Conservation (phyloP, 208 protist genomes). For the Trypanosoma conorhini region DNA sequence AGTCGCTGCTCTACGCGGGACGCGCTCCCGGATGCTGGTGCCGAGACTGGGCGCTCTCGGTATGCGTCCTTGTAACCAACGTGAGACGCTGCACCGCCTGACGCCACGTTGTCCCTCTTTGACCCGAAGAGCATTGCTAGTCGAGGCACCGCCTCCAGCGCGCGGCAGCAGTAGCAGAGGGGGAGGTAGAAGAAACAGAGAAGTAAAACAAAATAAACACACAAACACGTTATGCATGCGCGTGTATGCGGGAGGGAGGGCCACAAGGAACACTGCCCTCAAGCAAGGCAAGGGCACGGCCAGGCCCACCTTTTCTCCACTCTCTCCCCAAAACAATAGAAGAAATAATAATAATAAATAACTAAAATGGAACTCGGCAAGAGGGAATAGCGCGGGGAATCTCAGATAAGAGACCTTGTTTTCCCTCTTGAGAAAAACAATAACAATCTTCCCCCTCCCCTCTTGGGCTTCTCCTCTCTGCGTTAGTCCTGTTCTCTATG, state of each 20-base stretch:
- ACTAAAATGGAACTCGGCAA: too few relatives aligned
- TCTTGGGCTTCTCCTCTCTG: background rate
- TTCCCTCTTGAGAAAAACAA: background rate
- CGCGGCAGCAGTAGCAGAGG: background rate
- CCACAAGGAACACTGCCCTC: background rate
- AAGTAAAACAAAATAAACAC: background rate
- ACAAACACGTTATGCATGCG: slow-evolving; percentile 5
- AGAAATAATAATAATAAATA: background rate
- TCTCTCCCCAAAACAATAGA: background rate
- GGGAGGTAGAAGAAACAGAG: background rate
- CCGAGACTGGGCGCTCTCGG: slow-evolving; percentile 37
- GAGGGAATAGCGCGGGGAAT: background rate
- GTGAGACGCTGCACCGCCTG: background rate
- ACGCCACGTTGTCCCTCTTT: slow-evolving; percentile 12
- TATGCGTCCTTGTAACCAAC: background rate
- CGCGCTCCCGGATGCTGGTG: slow-evolving; percentile 26
- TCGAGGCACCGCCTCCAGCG: background rate
- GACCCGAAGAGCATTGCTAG: slow-evolving; percentile 43
- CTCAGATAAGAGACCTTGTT: background rate
- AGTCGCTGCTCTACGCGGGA: slow-evolving; percentile 74
- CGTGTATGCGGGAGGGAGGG: too few relatives aligned
- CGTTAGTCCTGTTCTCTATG: slow-evolving; percentile 15
- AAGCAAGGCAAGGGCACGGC: background rate
- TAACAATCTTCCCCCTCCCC: background rate
- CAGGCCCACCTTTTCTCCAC: background rate